Evolutionary conservation across 2,329 filamentous ascomycete species (phyloP).

Genomic region (Penicillium olsonii): DNA sequence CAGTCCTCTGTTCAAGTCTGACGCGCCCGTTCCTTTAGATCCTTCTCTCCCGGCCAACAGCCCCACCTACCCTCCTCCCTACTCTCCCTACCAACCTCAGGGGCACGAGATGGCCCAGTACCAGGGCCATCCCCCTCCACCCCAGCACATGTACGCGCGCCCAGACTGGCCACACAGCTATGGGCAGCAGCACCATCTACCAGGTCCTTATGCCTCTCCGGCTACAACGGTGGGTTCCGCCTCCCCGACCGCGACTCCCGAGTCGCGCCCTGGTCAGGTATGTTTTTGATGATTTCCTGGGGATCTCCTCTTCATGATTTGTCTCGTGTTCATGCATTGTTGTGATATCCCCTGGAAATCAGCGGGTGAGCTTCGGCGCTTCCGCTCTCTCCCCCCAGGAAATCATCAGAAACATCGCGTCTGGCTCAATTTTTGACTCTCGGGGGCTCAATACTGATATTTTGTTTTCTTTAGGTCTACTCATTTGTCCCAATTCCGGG

Average conservation of each 20-base stretch:
- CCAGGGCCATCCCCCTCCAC: slow-evolving; percentile 50
- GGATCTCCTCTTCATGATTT: slow-evolving; percentile 21
- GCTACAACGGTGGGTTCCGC: slow-evolving; percentile 61
- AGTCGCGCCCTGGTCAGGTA: slow-evolving; percentile 64
- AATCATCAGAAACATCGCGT: slow-evolving; percentile 29
- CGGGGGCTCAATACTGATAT: slow-evolving; percentile 13
- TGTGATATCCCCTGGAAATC: slow-evolving; percentile 29
- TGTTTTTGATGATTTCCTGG: slow-evolving; percentile 46
- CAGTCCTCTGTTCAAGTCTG: slow-evolving; percentile 75
- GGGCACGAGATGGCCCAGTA: slow-evolving; percentile 83
- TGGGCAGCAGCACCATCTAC: slow-evolving; percentile 50
- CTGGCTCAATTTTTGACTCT: neutral
- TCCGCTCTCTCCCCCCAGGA: slow-evolving; percentile 5
- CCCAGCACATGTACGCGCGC: slow-evolving; percentile 50
- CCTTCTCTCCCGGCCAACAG: slow-evolving; percentile 92
- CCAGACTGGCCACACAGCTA: slow-evolving; percentile 50
- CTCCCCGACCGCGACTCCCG: slow-evolving; percentile 58
- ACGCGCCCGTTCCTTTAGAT: slow-evolving; percentile 98
- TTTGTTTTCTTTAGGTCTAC: slow-evolving; percentile 72
- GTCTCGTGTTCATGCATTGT: slow-evolving; percentile 27
- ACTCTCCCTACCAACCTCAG: slow-evolving; percentile 82
- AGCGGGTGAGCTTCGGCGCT: slow-evolving; percentile 3
- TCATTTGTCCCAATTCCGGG: slow-evolving; percentile 97
- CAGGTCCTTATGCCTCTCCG: slow-evolving; percentile 51
- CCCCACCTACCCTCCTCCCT: slow-evolving; percentile 83